Evolutionary conservation across 495 filamentous ascomycete genomes (phyloP), one percentile per base, ranked within the genome.

Genomic region (Friedmanniomyces endolithicus): DNA sequence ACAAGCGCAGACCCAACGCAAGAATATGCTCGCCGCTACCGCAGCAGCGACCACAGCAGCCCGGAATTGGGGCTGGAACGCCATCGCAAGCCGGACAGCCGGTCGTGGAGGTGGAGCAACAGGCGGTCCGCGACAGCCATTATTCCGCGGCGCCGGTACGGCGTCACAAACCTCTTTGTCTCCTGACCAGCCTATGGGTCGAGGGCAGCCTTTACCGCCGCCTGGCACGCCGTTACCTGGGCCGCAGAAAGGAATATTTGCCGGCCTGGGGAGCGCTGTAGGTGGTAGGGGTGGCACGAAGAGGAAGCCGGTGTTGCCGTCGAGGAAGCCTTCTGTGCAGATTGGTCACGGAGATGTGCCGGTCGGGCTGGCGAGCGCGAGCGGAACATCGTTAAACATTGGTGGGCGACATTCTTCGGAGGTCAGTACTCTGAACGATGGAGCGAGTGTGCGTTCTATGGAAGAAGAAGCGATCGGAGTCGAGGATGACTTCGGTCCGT

Each of bases 51-150:
- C 84, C 6, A 82, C 79, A 12, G 87, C 59, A n/a, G 61, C 88
- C 1, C 90, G 84, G 66, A 88, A 86, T 67, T 96, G 89, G 90
- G 79, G 85, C 17, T 77, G 80, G 72, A 83, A 78, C 61, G 80
- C 86, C 4, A 75, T 90, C 48, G 79, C 79, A 48, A 78, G 81
- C 37, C 74, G 78, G 11, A 54, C 39, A 54, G 43, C 48, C 6
- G 48, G n/a, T 54, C 25, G 16, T 71, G 75, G 0, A 25, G 19
- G 22, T 31, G 27, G 9, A 4, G 27, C 27, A 3, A 4, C 27
- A 4, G 9, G 27, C 24, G 47, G n/a, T 27, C 47, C 16, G 12
- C 55, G 17, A 29, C 41, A 48, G 17, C 49, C 14, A 11, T 11
- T 52, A 29, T 41, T 29, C 29, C 44, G 44, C 14, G 12, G 52